Conservation (phyloP, 2,329 filamentous ascomycete genomes). For the Talaromyces rugulosus region DNA sequence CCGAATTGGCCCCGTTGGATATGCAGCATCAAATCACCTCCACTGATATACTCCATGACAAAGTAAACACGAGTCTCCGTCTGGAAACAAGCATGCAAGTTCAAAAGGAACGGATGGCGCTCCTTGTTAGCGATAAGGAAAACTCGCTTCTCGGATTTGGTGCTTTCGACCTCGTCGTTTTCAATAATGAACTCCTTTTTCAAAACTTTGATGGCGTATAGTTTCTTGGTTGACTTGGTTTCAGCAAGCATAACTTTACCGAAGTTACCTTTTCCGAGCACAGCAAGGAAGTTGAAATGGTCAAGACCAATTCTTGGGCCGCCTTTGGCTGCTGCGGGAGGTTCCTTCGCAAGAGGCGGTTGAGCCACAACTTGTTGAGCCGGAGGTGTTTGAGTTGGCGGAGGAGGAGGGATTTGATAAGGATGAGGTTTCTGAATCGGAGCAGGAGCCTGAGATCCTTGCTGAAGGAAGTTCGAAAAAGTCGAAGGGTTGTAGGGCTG, state of each 20-base stretch:
- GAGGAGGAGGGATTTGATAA: slow-evolving; percentile 12
- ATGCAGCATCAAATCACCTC: slow-evolving; percentile 97
- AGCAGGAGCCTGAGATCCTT: slow-evolving; percentile 21
- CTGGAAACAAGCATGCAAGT: slow-evolving; percentile 96
- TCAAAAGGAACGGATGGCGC: slow-evolving; percentile 91
- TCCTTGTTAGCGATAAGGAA: slow-evolving; percentile 97
- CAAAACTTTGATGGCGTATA: slow-evolving; percentile 97
- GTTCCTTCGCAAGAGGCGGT: slow-evolving; percentile 20
- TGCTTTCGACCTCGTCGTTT: slow-evolving; percentile 98
- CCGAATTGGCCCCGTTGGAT: slow-evolving; percentile 97
- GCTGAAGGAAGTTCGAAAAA: slow-evolving; percentile 33
- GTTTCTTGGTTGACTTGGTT: slow-evolving; percentile 83
- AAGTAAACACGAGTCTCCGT: slow-evolving; percentile 98
- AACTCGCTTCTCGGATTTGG: slow-evolving; percentile 93
- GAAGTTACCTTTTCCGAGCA: slow-evolving; percentile 98
- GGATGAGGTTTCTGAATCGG: slow-evolving; percentile 24
- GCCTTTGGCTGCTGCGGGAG: slow-evolving; percentile 25
- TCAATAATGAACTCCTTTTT: slow-evolving; percentile 99
- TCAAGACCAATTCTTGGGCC: slow-evolving; percentile 80
- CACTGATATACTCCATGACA: slow-evolving; percentile 99
- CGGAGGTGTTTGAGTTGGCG: slow-evolving; percentile 16
- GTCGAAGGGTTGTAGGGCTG: slow-evolving; percentile 41
- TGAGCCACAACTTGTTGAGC: slow-evolving; percentile 16
- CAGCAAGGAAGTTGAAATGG: slow-evolving; percentile 98
- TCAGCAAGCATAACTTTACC: slow-evolving; percentile 99